These are phyloP conservation scores for Penicillium sp. DNA, from an alignment of 2,329 filamentous ascomycete genomes.

Conservation along the genomic window DNA sequence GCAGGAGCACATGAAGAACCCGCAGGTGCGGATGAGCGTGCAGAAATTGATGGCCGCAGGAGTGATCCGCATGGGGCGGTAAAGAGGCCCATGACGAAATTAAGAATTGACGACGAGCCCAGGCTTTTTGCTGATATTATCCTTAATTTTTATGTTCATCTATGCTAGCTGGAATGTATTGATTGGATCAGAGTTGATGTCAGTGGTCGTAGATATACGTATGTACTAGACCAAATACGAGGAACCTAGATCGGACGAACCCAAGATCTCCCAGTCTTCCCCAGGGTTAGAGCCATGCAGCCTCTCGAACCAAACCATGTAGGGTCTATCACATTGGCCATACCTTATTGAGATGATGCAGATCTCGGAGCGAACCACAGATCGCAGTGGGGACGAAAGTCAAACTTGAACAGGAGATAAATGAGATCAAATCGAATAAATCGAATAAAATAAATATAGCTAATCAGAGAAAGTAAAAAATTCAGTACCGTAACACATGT, in stretches of 20 bases:
- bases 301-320: too few relatives aligned
- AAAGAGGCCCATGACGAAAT: conserved; percentile 26
- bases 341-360: background rate
- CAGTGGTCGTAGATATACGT: background rate
- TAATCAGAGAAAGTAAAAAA: too few relatives aligned
- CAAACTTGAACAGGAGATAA: background rate
- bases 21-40: conserved; percentile 81
- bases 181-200: background rate
- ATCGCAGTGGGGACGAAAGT: background rate
- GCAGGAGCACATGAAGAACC: conserved; percentile 97
- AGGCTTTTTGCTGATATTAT: conserved; percentile 22
- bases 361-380: conserved; percentile 1
- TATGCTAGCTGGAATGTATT: background rate
- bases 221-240: too few relatives aligned
- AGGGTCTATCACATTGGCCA: too few relatives aligned
- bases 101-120: conserved; percentile 29
- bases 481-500: too few relatives aligned
- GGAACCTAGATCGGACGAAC: too few relatives aligned
- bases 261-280: too few relatives aligned
- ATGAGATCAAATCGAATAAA: too few relatives aligned
- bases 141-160: conserved; percentile 11
- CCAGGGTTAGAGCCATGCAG: too few relatives aligned
- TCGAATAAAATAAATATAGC: too few relatives aligned
- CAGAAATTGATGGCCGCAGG: conserved; percentile 93
- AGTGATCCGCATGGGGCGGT: conserved; percentile 78